Evolutionary conservation across 2,329 filamentous ascomycete genomes (phyloP).

Genomic region (Celoporthe dispersa): DNA sequence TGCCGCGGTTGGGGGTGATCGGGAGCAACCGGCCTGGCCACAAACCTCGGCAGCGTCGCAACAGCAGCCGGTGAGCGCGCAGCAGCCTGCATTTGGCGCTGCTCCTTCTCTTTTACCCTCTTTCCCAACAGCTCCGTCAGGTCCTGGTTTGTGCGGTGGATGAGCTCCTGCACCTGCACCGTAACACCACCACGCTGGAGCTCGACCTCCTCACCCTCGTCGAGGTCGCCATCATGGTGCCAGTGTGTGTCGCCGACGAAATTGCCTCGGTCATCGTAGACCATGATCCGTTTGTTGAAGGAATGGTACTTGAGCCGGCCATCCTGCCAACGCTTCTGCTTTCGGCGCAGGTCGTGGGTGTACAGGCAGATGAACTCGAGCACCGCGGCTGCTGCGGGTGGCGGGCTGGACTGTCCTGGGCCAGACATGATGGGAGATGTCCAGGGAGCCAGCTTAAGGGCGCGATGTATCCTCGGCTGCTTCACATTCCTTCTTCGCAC

Average conservation of each 20-base stretch:
- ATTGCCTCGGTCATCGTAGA: constrained; percentile 80
- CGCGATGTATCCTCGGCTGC: not conserved
- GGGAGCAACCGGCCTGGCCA: constrained; percentile 29
- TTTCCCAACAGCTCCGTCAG: constrained; percentile 76
- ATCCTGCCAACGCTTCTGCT: constrained; percentile 94
- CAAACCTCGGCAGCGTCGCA: constrained; percentile 35
- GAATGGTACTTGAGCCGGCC: constrained; percentile 84
- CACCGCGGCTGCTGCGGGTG: constrained; percentile 73
- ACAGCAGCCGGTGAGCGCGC: constrained; percentile 38
- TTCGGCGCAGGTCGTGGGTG: constrained; percentile 81
- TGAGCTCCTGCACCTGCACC: constrained; percentile 78
- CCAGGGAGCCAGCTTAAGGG: not conserved
- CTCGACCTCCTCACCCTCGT: constrained; percentile 80
- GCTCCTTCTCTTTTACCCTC: constrained; percentile 60
- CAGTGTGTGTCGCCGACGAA: constrained; percentile 86
- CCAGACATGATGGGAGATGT: constrained; percentile 17
- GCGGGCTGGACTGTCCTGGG: constrained; percentile 19
- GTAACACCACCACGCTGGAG: constrained; percentile 76
- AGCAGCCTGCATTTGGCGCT: constrained; percentile 50
- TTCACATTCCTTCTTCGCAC: not conserved
- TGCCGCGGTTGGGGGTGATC: constrained; percentile 47
- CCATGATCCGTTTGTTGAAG: constrained; percentile 91
- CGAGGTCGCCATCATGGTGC: constrained; percentile 69
- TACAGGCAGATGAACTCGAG: constrained; percentile 85
- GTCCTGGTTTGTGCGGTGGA: constrained; percentile 78